These are phyloP conservation scores for Biscogniauxia mediterranea DNA, from an alignment of 2,329 filamentous ascomycete species.

Conservation along the genomic window DNA sequence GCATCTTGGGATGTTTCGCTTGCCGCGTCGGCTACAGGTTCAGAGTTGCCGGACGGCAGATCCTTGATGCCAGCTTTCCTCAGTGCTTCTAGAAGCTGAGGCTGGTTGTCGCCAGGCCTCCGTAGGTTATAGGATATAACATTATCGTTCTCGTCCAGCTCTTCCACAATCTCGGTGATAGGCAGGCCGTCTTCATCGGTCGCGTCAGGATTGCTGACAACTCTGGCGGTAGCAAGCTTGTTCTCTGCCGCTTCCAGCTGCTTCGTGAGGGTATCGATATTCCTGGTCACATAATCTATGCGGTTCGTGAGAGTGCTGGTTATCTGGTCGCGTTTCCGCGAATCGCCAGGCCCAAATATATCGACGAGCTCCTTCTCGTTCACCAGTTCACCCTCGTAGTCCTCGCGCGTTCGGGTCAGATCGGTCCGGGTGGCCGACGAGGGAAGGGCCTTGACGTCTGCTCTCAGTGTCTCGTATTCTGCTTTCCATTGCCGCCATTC, in stretches of 20 bases:
- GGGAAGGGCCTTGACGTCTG: conserved; percentile 65
- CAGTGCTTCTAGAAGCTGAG: conserved; percentile 68
- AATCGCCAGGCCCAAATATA: conserved; percentile 43
- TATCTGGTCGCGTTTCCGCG: conserved; percentile 61
- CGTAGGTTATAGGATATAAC: conserved; percentile 67
- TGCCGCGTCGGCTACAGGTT: conserved; percentile 20
- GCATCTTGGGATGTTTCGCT: conserved; percentile 16
- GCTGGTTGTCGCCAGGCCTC: conserved; percentile 64
- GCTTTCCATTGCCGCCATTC: conserved; percentile 91
- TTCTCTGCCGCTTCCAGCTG: conserved; percentile 65
- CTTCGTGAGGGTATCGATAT: conserved; percentile 61
- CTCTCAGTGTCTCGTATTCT: conserved; percentile 86
- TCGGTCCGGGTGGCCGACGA: conserved; percentile 49
- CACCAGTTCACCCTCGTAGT: conserved; percentile 63
- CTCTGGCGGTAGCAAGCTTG: conserved; percentile 63
- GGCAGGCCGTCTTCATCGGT: conserved; percentile 69
- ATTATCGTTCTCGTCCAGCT: conserved; percentile 88
- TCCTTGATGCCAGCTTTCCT: conserved; percentile 71
- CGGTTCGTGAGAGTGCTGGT: conserved; percentile 68
- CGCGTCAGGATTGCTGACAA: conserved; percentile 58
- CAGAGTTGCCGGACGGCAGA: conserved; percentile 22
- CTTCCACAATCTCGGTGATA: conserved; percentile 87
- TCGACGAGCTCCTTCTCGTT: conserved; percentile 56
- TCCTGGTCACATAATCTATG: conserved; percentile 86
- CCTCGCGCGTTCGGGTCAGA: conserved; percentile 55